Base-by-base conservation (phyloP, 73 alveolate species). In the Paramecium pentaurelia region DNA sequence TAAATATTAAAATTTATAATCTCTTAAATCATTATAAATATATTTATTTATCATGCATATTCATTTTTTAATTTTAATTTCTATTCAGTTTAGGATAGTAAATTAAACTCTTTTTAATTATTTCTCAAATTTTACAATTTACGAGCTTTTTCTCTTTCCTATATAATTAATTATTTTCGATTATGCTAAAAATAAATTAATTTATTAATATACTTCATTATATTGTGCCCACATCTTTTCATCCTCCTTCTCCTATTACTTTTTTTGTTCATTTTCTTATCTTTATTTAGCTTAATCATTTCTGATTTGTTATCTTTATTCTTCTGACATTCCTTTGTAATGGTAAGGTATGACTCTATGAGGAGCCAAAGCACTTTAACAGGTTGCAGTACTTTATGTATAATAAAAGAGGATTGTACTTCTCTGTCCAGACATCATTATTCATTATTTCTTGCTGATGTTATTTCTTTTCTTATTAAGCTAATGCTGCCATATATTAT, bases 271-370 rank as follows among this genome's bases (percentile, higher is more conserved):
- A 60, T 93, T 92, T 40, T 93, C 96, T 32, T 71, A 75, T 30
- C 96, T 86, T 75, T 96, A 91, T 73, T 86, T 47, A 34, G 93
- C 95, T 77, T 96, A 92, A 34, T 94, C 97, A 87, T 73, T 90
- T 22, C 93, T 51, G 40, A 96, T 93, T 9, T 83, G 94, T 20
- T 49, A 60, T 60, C 89, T 84, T 86, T 96, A 73, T 38, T 94
- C 71, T 34, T 83, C 96, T 77, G 92, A 94, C 93, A 96, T 73
- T 14, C 99, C 99, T 84, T 96, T 96, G 80, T 75, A 96, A 71
- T 96, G 99, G 80, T 96, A 96, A 1, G 99, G 99, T 84, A 96
- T 88, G 27, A 96, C 98, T 86, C 99, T 73, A 71, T 96, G 99
- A 45, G 96, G 93, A 45, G 98, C 99, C 18, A 96, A 71, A 22